A percentile compares a stretch with the other conserved stretches of the same genome.
Evolutionary conservation across 2,329 filamentous ascomycete genomes (phyloP).

Genomic region (Curvularia hawaiiensis): DNA sequence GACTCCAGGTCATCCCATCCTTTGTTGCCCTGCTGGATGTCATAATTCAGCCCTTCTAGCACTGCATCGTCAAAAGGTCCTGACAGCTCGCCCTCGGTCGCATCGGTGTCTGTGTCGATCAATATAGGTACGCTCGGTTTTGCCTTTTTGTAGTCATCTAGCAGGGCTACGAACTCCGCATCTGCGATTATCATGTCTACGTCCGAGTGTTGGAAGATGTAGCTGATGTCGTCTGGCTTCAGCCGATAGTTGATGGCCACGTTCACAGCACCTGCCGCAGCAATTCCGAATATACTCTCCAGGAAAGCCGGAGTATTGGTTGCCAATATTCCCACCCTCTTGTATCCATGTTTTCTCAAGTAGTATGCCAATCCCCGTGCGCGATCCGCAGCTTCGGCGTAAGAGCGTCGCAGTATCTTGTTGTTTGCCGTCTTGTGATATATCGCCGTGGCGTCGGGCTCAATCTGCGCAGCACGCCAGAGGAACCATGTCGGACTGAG

Average conservation of each 20-base stretch:
- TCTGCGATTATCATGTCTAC: slow-evolving; percentile 89
- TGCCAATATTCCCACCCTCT: slow-evolving; percentile 81
- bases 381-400: slow-evolving; percentile 82
- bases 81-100: slow-evolving; percentile 71
- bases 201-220: slow-evolving; percentile 87
- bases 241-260: slow-evolving; percentile 76
- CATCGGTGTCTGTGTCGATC: slow-evolving; percentile 84
- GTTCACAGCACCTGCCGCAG: slow-evolving; percentile 78
- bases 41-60: slow-evolving; percentile 76
- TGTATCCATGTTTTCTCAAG: slow-evolving; percentile 73
- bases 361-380: slow-evolving; percentile 89
- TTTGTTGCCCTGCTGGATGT: slow-evolving; percentile 65
- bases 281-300: slow-evolving; percentile 86
- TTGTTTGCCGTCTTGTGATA: slow-evolving; percentile 83
- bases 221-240: slow-evolving; percentile 83
- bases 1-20: slow-evolving; percentile 80
- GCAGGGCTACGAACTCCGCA: slow-evolving; percentile 73
- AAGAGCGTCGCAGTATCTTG: slow-evolving; percentile 74
- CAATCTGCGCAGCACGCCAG: slow-evolving; percentile 83
- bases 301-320: slow-evolving; percentile 96
- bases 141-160: slow-evolving; percentile 67
- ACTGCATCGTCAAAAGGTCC: slow-evolving; percentile 86
- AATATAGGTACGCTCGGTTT: slow-evolving; percentile 72
- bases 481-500: slow-evolving; percentile 89
- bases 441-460: slow-evolving; percentile 80